These are phyloP conservation scores for Decorospora gaudefroyi DNA, from an alignment of 2,329 filamentous ascomycete species.

Conservation along the genomic window DNA sequence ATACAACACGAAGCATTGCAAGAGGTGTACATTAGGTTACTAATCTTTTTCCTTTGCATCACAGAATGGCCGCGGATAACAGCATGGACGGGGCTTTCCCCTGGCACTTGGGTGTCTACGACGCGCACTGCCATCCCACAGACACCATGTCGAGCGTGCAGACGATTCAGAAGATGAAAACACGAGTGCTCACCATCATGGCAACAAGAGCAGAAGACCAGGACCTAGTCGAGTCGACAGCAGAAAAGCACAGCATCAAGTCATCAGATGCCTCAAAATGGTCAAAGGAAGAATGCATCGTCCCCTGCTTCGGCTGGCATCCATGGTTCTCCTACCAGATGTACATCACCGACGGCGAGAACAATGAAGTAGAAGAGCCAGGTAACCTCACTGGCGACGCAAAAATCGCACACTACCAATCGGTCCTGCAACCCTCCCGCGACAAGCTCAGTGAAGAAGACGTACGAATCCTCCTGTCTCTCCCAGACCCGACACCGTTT, in stretches of 20 bases:
- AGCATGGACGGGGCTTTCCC: constrained; percentile 54
- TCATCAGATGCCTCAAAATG: constrained; percentile 32
- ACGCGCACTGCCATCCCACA: constrained; percentile 84
- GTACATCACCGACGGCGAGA: constrained; percentile 51
- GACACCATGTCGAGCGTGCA: constrained; percentile 69
- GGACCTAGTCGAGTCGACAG: constrained; percentile 67
- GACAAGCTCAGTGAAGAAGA: constrained; percentile 47
- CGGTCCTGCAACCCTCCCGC: constrained; percentile 62
- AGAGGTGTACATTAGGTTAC: not conserved
- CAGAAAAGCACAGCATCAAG: constrained; percentile 59
- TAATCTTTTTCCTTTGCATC: too few species aligned
- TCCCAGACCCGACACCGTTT: constrained; percentile 66
- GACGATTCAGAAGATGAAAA: constrained; percentile 66
- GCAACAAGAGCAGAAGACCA: constrained; percentile 77
- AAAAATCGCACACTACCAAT: constrained; percentile 65
- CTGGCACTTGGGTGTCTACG: constrained; percentile 72
- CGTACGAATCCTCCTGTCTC: constrained; percentile 47
- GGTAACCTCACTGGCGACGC: constrained; percentile 56
- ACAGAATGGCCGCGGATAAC: constrained; percentile 4
- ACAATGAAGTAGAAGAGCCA: constrained; percentile 9
- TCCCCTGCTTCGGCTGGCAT: constrained; percentile 85
- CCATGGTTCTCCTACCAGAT: constrained; percentile 84
- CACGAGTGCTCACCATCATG: constrained; percentile 72
- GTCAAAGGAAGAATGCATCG: constrained; percentile 51
- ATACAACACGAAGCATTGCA: not conserved